Base-by-base conservation (phyloP, 768 basidiomycete species). In the Russula compacta region DNA sequence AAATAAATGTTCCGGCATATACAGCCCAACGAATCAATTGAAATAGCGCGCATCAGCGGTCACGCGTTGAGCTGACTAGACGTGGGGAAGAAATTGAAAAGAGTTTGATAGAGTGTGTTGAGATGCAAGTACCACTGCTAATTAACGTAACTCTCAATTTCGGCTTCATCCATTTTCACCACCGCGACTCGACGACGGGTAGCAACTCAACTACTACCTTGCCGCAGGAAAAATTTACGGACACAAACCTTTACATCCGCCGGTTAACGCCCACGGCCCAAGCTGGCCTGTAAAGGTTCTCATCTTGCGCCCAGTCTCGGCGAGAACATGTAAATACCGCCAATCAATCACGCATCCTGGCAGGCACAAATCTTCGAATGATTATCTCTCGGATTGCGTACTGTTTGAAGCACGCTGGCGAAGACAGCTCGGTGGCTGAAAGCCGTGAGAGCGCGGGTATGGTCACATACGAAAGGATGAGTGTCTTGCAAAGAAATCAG, bases 401-500 rank as follows among this genome's bases (percentile, higher is more conserved):
- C 58, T 86, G 79, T 43, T 81, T 72, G 17, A 97, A 74, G 70
- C 85, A 89, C 6, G 84, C 85, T 3, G 94, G 94, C 0, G 87
- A 83, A 5, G 78, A 72, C 15, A 92, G 76, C 1, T 82, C 69
- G 15, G 80, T 73, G 6, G 71, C 64, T 1, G 82, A 75, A 1
- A 86, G 64, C 5, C 83, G 79, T 4, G 82, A 82, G 35, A 77
- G 75, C 0, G 94, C 81, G 0, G 97, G 97, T 50, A 98, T 97
- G 1, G 91, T 95, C 53, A 99, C 89, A 64, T 98, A 95, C 29
- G 87, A 81, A 33, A 98, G 73, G 51, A 99, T 80, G 4, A 98
- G 80, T 0, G 95, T 98, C 95, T 98, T 59, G 32, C 19, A 38
- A 46, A 21, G 24, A 38, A 5, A 35, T 47, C 9, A 57, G 53